Base-by-base conservation (phyloP, 176 grass and related monocot genomes). In the Oryza rufipogon region DNA sequence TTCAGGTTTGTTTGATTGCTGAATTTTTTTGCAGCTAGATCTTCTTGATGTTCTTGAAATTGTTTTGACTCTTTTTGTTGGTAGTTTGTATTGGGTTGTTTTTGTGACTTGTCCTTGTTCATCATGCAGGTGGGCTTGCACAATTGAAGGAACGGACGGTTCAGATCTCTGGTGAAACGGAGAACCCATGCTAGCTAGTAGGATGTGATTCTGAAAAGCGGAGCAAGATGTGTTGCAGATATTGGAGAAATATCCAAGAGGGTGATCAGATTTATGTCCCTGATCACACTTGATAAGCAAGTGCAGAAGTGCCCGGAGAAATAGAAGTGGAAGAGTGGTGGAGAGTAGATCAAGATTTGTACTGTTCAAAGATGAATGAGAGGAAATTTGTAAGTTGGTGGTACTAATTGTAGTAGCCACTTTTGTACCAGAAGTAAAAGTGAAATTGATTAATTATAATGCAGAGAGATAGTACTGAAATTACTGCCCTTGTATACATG, bases 271-370 rank as follows among this genome's bases (percentile, higher is more conserved):
- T 7, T 17, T 34, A 45, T 32, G 22, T 16, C 36, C 49, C 7
- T 48, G 38, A 48, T 23, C 26, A 71, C 42, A 71, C 42, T 44
- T 44, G 42, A 44, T 44, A 9, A 44, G 48, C 56, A 4, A 47
- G 15, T 47, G 66, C 7, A 61, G 14, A 49, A 72, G 3, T 66
- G 68, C 42, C 42, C 1, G 42, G 2, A 0, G 9, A 44, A 44
- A 44, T 9, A 11, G 7, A 15, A 49, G 13, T 49, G 74, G 2
- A 61, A 14, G 38, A 72, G 7, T 66, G 68, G 46, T 39, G 56
- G 66, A 28, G 42, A 1, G 28, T 44, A 86, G 61, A 75, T 45
- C 45, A 66, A 30, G n/a, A 38, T 86, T 80, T 80, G 39, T 86
- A 20, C 42, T 44, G 42, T 80, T 44, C 38, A 36, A 0, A 67